Evolutionary conservation across 306 rosid genomes (phyloP).

Genomic region (Hylodesmum podocarpum): DNA sequence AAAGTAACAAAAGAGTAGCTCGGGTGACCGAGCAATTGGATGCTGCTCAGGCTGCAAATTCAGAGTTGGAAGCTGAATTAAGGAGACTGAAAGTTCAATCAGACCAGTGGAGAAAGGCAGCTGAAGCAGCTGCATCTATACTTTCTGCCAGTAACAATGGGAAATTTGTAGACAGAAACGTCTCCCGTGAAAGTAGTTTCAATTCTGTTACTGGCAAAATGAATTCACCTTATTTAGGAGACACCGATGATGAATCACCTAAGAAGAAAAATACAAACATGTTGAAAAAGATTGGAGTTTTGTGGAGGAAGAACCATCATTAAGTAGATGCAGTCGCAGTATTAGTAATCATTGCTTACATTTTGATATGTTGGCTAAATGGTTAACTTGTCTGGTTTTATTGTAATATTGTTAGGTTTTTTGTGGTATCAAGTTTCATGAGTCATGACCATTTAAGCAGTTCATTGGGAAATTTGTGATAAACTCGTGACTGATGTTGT

Average conservation of each 20-base stretch:
- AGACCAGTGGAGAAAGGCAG: constrained; percentile 95
- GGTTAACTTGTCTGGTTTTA: background rate
- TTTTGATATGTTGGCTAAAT: background rate
- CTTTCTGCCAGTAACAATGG: constrained; percentile 65
- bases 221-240: constrained; percentile 67
- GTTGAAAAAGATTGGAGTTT: constrained; percentile 87
- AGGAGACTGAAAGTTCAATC: constrained; percentile 84
- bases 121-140: constrained; percentile 83
- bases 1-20: constrained; percentile 48
- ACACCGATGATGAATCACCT: constrained; percentile 72
- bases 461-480: background rate
- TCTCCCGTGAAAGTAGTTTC: constrained; percentile 54
- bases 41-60: constrained; percentile 65
- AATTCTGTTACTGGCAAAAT: constrained; percentile 47
- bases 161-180: constrained; percentile 52
- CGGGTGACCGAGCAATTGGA: constrained; percentile 78
- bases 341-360: background rate
- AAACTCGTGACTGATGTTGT: background rate
- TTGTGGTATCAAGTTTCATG: background rate
- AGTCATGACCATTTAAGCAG: constrained; percentile 13
- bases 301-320: constrained; percentile 84
- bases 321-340: constrained; percentile 24
- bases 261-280: constrained; percentile 82
- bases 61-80: constrained; percentile 75
- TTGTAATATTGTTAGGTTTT: constrained; percentile 14